phyloP scores from a whole-genome alignment of 2,329 filamentous ascomycete genomes.

The Xylaria sp. region DNA sequence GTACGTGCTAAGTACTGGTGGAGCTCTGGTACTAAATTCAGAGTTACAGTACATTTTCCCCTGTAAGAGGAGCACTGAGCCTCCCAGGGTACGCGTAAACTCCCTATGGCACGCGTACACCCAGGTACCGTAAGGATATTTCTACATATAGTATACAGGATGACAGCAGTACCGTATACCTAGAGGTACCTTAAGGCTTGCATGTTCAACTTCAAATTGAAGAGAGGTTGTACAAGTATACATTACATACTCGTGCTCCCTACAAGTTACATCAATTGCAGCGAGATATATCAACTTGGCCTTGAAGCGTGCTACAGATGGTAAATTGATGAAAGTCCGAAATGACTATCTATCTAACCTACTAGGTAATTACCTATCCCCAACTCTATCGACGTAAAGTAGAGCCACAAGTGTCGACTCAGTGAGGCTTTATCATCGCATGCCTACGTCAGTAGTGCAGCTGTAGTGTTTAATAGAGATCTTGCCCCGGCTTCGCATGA shows the following conservation, averaged over 20 bases:
- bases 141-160: no score
- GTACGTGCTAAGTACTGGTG: conserved; percentile 1
- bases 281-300: not conserved
- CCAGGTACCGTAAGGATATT: not conserved
- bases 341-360: not conserved
- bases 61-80: conserved; percentile 10
- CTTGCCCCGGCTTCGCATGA: conserved; percentile 14
- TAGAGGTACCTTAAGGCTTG: not conserved
- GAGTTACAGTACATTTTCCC: conserved; percentile 14
- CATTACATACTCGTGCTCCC: no score
- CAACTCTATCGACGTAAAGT: not conserved
- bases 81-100: conserved; percentile 2
- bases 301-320: not conserved
- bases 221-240: no score
- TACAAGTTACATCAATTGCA: not conserved
- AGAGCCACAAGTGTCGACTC: not conserved
- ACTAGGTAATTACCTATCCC: no score
- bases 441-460: conserved; percentile 13
- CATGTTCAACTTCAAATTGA: no score
- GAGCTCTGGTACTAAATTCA: conserved; percentile 27
- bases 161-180: no score
- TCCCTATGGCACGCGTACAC: not conserved
- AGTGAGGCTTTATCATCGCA: not conserved
- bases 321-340: not conserved
- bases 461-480: conserved; percentile 4